Percentiles rank a stretch among this genome's conserved stretches.
These are phyloP conservation scores for Globisporangium splendens DNA, from an alignment of 352 stramenopile genomes.

Conservation along the genomic window DNA sequence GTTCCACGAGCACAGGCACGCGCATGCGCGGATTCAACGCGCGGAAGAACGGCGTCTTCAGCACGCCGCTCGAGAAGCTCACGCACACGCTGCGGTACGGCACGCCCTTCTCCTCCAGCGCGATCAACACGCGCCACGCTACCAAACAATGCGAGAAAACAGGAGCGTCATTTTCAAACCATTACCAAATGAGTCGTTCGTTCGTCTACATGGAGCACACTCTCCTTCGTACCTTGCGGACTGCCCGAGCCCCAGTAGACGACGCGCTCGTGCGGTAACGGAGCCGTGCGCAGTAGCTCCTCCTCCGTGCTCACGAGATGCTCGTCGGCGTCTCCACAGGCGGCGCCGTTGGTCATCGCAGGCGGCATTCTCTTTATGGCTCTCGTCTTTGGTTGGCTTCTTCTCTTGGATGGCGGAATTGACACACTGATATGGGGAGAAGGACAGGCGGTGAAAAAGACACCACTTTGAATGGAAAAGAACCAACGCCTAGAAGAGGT, in stretches of 20 bases:
- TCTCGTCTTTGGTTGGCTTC: too few species aligned
- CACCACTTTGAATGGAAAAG: background rate
- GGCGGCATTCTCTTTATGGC: background rate
- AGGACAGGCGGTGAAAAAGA: too few species aligned
- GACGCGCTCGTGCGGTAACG: conserved; percentile 64
- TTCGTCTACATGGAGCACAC: background rate
- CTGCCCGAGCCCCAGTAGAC: conserved; percentile 83
- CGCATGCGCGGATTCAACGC: conserved; percentile 78
- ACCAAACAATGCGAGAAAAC: background rate
- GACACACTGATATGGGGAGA: background rate
- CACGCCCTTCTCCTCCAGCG: conserved; percentile 73
- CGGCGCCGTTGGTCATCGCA: background rate
- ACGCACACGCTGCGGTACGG: conserved; percentile 78
- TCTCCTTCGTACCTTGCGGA: conserved; percentile 51
- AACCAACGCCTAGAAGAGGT: background rate
- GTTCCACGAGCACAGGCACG: conserved; percentile 78
- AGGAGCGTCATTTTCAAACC: background rate
- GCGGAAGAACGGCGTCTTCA: conserved; percentile 77
- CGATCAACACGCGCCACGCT: conserved; percentile 84
- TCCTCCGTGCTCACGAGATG: conserved; percentile 41
- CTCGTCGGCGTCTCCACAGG: background rate
- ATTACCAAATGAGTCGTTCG: background rate
- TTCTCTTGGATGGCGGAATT: background rate
- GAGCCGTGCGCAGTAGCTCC: conserved; percentile 51
- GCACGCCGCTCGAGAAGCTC: conserved; percentile 79